These are phyloP conservation scores for Abelmoschus esculentus DNA, from an alignment of 345 rosid species.

Conservation along the genomic window DNA sequence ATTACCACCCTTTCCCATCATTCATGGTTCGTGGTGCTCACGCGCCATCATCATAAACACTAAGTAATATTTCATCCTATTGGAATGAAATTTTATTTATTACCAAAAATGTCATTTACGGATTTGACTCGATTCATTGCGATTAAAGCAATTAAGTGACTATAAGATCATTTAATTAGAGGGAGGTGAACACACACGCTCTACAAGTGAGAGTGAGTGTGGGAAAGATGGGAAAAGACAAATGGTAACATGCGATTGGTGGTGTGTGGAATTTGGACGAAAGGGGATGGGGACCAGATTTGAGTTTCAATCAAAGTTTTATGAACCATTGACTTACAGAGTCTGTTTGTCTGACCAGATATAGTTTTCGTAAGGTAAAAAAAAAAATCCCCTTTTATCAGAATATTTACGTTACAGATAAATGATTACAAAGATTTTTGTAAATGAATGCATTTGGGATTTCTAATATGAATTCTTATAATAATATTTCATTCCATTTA, in stretches of 20 bases:
- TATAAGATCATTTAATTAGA: background rate
- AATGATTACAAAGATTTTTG: too few species aligned
- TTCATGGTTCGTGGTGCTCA: background rate
- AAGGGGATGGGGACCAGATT: constrained; percentile 3
- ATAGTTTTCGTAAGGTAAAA: background rate
- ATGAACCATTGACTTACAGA: constrained; percentile 27
- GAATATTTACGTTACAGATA: background rate
- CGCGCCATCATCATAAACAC: constrained; percentile 12
- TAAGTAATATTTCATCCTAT: too few species aligned
- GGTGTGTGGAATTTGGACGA: constrained; percentile 23
- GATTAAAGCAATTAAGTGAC: background rate
- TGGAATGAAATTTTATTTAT: background rate
- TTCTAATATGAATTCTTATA: too few species aligned
- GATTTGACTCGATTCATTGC: background rate
- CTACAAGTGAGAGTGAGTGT: background rate
- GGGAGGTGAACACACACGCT: constrained; percentile 8
- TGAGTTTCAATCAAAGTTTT: constrained; percentile 18
- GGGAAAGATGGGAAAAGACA: background rate
- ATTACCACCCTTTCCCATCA: constrained; percentile 11
- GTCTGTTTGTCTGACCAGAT: constrained; percentile 8
- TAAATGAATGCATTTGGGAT: too few species aligned
- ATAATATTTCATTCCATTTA: too few species aligned
- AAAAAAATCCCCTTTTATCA: background rate
- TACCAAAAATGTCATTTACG: background rate
- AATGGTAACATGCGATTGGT: constrained; percentile 24